Evolutionary conservation across 1,284 basidiomycete genomes (phyloP), one percentile per base, ranked within the genome.

Genomic region (Pseudozyma sp.): DNA sequence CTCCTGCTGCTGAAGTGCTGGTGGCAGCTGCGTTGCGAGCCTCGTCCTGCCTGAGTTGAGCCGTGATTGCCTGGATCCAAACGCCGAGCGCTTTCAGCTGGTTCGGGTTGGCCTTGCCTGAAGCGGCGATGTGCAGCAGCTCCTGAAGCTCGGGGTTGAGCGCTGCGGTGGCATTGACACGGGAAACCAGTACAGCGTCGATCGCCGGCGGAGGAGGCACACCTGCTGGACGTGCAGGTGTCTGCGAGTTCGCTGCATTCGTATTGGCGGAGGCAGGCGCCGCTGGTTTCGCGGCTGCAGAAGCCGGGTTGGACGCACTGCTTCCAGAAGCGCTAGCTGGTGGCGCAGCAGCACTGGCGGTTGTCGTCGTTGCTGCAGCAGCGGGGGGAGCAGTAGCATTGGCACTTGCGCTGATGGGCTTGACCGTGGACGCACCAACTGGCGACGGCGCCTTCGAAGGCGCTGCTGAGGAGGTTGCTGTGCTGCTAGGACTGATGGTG

Each of bases 61-160:
- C 67, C 11, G 75, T 77, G 55, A 77, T 73, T 31, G 71, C 68
- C 35, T 72, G 68, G n/a, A 80, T 80, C 67, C 72, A 77, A 1
- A 66, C 71, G 8, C 77, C 79, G 1, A 80, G 70, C 3, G 66
- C 62, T 52, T 74, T 73, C 52, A 80, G 71, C 65, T 80, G 65
- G 35, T 72, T 77, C 1, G 74, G 68, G 31, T 60, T 69, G 3
- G 79, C 79, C 43, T 68, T 67, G 45, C 77, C 77, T 13, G 69
- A 69, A 1, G 79, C 79, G 9, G 79, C 79, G 19, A 75, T 74
- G 50, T 77, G 72, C 17, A 80, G 54, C 14, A 80, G 68, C 60
- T 68, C 63, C 37, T 79, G 79, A 30, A 80, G 60, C 46, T 68
- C 66, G 11, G 79, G 77, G 30, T 80, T 76, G 37, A 68, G 61